Evolutionary conservation across 23 red algal species (phyloP), one percentile per base, ranked within the genome.

Genomic region (Agarophyton chilense): DNA sequence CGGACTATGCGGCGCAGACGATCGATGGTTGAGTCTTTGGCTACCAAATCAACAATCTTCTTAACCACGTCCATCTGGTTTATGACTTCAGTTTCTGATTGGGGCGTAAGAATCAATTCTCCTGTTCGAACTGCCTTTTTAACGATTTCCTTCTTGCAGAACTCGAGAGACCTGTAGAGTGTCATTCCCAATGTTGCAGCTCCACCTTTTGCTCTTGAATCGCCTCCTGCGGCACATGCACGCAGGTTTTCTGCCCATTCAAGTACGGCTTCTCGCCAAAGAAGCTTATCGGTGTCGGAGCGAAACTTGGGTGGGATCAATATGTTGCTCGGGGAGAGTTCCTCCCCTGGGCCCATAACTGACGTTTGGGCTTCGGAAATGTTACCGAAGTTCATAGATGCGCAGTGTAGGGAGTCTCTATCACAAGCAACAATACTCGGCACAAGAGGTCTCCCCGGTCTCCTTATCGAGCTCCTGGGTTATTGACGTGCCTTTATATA

Each of bases 41-140:
- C 82, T 9, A 86, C 60, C 10, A 86, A 51, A 54, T 73, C 51
- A 2, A 86, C 36, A 51, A 86, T 73, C 61, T 86, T 72, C 40
- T 86, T 46, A 3, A 86, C 26, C 6, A 53, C 63, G 10, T 50
- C 11, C 10, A 51, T 47, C 19, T 82, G 78, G 42, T 82, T 14
- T 34, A 82, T 32, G 22, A 7, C 24, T 19, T 82, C 18, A 4
- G 3, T 4, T n/a, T 55, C 12, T 4, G 9, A 11, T 55, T 55
- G 4, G 6, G 44, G 44, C 44, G 26, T 61, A 5, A 74, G 26
- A 8, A 74, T 29, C 9, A 74, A 2, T 44, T 74, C 68, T 1
- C 68, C 35, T 28, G 68, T 51, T 45, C 45, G 1, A 5, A 72
- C 65, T 18, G 65, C 10, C 19, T 72, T 72, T n/a, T 72, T 45